Evolutionary conservation across 805 yeast genomes (phyloP).

Genomic region (Nematodospora valgi): DNA sequence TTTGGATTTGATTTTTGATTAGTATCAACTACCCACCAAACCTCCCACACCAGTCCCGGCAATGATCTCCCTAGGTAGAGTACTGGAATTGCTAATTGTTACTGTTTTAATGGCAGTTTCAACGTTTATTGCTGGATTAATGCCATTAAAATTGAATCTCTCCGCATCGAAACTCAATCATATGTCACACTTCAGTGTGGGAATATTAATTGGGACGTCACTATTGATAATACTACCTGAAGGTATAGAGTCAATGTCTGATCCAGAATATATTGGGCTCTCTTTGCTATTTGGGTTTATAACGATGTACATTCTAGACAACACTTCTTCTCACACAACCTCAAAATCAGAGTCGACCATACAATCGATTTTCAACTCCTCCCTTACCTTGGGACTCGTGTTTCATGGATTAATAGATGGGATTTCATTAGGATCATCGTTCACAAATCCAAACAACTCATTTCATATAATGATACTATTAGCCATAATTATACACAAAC

Average conservation of each 20-base stretch:
- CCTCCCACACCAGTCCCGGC: no score
- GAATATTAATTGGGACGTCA: slow-evolving; percentile 59
- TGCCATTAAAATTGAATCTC: slow-evolving; percentile 13
- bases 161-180: slow-evolving; percentile 20
- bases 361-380: slow-evolving; percentile 22
- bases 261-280: slow-evolving; percentile 34
- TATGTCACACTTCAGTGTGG: slow-evolving; percentile 53
- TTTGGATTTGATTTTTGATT: no score
- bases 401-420: slow-evolving; percentile 75
- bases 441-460: slow-evolving; percentile 21
- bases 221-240: slow-evolving; percentile 62
- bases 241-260: slow-evolving; percentile 40
- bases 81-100: slow-evolving; percentile 7
- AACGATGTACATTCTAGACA: slow-evolving; percentile 50
- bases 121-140: slow-evolving; percentile 18
- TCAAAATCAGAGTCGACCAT: slow-evolving; percentile 1
- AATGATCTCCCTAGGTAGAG: no score
- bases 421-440: slow-evolving; percentile 63
- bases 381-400: slow-evolving; percentile 59
- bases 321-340: slow-evolving; percentile 12
- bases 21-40: no score
- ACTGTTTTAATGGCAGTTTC: slow-evolving; percentile 17
- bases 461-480: slow-evolving; percentile 45
- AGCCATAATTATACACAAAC: slow-evolving; percentile 65
- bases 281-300: slow-evolving; percentile 53